Conservation (phyloP, 257 asterid species). For the Solanum chilense region DNA sequence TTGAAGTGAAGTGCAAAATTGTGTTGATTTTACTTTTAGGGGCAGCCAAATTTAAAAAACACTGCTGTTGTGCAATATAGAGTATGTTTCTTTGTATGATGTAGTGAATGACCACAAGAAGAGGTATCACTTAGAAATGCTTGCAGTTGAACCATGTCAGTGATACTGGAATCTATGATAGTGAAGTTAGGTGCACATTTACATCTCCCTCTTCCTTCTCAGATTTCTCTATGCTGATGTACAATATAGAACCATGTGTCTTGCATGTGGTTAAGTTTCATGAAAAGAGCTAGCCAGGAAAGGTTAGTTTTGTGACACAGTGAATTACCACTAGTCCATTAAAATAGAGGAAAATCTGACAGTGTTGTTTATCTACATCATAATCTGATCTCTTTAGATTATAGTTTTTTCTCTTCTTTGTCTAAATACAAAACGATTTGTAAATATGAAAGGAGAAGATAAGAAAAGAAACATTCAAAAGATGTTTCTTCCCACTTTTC, state of each 20-base stretch:
- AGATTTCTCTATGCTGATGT: neutral
- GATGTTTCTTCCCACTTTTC: neutral
- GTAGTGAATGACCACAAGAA: neutral
- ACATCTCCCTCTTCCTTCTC: neutral
- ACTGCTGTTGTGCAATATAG: neutral
- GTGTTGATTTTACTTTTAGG: neutral
- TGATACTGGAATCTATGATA: neutral
- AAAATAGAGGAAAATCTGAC: neutral
- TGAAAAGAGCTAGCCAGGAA: neutral
- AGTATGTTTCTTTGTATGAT: neutral
- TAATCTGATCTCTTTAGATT: neutral
- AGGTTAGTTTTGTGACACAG: neutral
- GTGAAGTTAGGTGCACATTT: neutral
- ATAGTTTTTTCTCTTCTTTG: neutral
- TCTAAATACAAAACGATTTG: neutral
- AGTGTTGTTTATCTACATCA: neutral
- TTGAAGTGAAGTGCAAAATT: neutral
- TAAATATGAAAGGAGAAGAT: neutral
- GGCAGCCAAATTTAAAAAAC: neutral
- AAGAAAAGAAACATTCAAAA: neutral
- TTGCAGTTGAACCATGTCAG: neutral
- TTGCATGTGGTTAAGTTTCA: neutral
- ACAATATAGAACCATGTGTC: neutral
- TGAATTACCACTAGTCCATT: neutral
- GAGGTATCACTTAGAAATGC: neutral